phyloP scores from a whole-genome alignment of 805 yeast species.

The Wickerhamiella sergipiensis region DNA sequence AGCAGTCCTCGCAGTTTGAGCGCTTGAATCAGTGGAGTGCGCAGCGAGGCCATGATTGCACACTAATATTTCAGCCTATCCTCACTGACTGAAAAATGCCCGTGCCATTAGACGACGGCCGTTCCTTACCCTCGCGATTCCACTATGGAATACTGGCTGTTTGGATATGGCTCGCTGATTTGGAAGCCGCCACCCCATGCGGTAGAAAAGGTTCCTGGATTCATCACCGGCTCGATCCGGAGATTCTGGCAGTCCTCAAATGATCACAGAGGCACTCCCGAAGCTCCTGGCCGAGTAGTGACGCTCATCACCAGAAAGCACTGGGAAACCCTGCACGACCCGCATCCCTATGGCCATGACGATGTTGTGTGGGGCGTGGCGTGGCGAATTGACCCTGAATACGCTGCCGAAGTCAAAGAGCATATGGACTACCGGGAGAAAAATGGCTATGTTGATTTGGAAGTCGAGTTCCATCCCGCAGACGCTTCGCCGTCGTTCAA shows the following conservation, averaged over 20 bases:
- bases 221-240: conserved; percentile 60
- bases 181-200: conserved; percentile 80
- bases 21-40: conserved; percentile 28
- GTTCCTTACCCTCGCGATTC: background rate
- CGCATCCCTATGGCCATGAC: conserved; percentile 26
- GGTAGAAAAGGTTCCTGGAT: conserved; percentile 52
- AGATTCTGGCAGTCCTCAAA: conserved; percentile 86
- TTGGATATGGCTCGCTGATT: conserved; percentile 81
- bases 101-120: background rate
- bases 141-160: conserved; percentile 40
- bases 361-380: conserved; percentile 61
- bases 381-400: conserved; percentile 57
- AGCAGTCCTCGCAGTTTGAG: conserved; percentile 35
- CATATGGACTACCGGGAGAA: conserved; percentile 76
- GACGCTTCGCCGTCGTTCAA: conserved; percentile 25
- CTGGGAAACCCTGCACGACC: conserved; percentile 36
- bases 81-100: background rate
- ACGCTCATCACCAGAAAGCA: conserved; percentile 51
- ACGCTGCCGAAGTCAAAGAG: conserved; percentile 45
- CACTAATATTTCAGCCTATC: background rate
- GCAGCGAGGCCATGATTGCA: background rate
- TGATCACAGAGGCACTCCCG: conserved; percentile 84
- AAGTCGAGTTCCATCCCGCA: conserved; percentile 47
- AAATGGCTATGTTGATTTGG: conserved; percentile 68
- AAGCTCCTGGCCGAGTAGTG: conserved; percentile 77